Conservation (phyloP, 1,139 yeast genomes). For the Yamadazyma atlantica region DNA sequence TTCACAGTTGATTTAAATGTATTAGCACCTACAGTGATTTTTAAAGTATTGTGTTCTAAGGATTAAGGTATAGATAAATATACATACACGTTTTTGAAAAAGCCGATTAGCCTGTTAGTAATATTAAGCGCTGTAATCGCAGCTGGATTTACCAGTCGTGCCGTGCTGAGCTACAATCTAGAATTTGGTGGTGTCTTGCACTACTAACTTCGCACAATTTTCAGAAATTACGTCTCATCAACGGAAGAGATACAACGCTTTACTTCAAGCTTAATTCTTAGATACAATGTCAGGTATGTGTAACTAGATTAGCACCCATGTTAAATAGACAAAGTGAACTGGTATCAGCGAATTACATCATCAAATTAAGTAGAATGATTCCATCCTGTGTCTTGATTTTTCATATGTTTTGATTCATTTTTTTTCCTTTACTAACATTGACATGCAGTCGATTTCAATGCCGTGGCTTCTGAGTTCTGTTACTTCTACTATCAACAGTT, state of each 20-base stretch:
- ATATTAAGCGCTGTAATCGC: too few species aligned
- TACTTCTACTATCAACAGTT: conserved; percentile 94
- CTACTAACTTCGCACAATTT: conserved; percentile 1
- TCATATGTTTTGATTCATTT: neutral
- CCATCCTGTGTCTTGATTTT: too few species aligned
- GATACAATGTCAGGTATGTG: conserved; percentile 18
- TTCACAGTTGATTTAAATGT: conserved; percentile 37
- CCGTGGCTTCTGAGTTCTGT: conserved; percentile 80
- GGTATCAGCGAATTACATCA: too few species aligned
- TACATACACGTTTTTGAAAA: too few species aligned
- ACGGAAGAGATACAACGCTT: conserved; percentile 3
- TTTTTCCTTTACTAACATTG: conserved; percentile 13
- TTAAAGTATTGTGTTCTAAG: neutral
- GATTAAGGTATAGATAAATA: too few species aligned
- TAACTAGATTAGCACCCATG: neutral
- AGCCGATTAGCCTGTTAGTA: too few species aligned
- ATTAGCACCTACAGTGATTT: neutral
- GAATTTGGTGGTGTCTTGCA: too few species aligned
- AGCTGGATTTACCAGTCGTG: too few species aligned
- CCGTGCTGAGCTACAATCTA: too few species aligned
- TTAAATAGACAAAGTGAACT: too few species aligned
- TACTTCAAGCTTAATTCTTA: neutral
- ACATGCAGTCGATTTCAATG: conserved; percentile 61
- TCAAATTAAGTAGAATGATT: too few species aligned
- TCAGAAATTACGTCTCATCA: neutral